Percentiles rank a stretch among this genome's conserved stretches.
Evolutionary conservation across 495 filamentous ascomycete genomes (phyloP).

Genomic region (Trichoderma asperelloides): DNA sequence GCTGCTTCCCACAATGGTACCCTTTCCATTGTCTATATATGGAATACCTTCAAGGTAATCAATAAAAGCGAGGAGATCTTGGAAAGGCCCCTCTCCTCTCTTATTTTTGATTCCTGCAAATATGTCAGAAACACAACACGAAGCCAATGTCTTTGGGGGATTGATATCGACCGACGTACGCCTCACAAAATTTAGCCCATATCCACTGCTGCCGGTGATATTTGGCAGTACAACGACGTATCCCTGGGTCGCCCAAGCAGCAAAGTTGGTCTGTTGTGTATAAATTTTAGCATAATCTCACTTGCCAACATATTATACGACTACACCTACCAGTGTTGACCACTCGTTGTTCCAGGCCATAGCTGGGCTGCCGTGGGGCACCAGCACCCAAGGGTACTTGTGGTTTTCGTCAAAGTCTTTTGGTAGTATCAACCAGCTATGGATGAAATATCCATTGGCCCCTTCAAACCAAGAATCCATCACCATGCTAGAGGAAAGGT

Average conservation of each 20-base stretch:
- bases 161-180: slow-evolving; percentile 11
- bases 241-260: slow-evolving; percentile 23
- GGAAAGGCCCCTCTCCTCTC: slow-evolving; percentile 20
- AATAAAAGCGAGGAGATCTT: slow-evolving; percentile 24
- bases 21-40: slow-evolving; percentile 21
- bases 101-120: slow-evolving; percentile 11
- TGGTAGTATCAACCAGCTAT: slow-evolving; percentile 25
- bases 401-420: slow-evolving; percentile 20
- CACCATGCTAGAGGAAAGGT: slow-evolving; percentile 18
- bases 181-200: slow-evolving; percentile 17
- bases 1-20: slow-evolving; percentile 17
- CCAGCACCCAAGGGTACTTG: slow-evolving; percentile 21
- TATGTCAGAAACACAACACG: neutral
- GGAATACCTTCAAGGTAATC: slow-evolving; percentile 17
- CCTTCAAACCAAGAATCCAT: slow-evolving; percentile 24
- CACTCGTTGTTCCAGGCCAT: slow-evolving; percentile 18
- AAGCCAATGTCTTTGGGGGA: neutral
- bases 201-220: slow-evolving; percentile 22
- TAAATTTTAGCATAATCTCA: neutral
- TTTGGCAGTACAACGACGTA: slow-evolving; percentile 25
- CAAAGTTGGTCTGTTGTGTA: slow-evolving; percentile 14
- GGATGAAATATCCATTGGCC: slow-evolving; percentile 14
- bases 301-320: neutral
- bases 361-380: slow-evolving; percentile 18
- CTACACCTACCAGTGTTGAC: slow-evolving; percentile 15